phyloP scores from a whole-genome alignment of 257 asterid genomes.

The Cruciata laevipes region DNA sequence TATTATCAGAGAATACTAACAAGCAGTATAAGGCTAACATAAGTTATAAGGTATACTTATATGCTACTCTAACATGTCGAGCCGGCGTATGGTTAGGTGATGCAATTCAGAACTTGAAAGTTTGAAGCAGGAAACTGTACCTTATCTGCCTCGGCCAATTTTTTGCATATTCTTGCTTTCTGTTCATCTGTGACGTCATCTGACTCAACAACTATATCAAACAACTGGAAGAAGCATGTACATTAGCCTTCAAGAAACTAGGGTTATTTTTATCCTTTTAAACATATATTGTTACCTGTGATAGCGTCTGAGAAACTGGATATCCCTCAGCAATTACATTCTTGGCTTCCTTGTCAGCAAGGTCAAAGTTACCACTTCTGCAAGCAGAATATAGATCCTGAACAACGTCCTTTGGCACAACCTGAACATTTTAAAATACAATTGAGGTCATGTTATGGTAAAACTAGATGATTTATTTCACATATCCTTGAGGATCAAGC shows the following conservation, averaged over 20 bases:
- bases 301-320: conserved; percentile 85
- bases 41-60: neutral
- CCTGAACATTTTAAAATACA: conserved; percentile 35
- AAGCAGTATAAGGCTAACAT: neutral
- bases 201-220: conserved; percentile 56
- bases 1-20: neutral
- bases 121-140: conserved; percentile 22
- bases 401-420: conserved; percentile 62
- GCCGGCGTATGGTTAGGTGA: no score
- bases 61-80: neutral
- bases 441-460: no score
- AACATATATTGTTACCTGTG: conserved; percentile 49
- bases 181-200: conserved; percentile 68
- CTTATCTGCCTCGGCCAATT: conserved; percentile 91
- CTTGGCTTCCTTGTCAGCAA: conserved; percentile 76
- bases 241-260: conserved; percentile 24
- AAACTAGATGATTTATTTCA: neutral
- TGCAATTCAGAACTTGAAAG: neutral
- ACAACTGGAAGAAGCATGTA: conserved; percentile 48
- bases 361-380: conserved; percentile 72
- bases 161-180: conserved; percentile 89
- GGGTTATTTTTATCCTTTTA: conserved; percentile 4
- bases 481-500: neutral
- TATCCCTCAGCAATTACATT: conserved; percentile 88
- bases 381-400: conserved; percentile 65